Conservation (phyloP, 2,329 filamentous ascomycete genomes). For the Gremmenia infestans region DNA sequence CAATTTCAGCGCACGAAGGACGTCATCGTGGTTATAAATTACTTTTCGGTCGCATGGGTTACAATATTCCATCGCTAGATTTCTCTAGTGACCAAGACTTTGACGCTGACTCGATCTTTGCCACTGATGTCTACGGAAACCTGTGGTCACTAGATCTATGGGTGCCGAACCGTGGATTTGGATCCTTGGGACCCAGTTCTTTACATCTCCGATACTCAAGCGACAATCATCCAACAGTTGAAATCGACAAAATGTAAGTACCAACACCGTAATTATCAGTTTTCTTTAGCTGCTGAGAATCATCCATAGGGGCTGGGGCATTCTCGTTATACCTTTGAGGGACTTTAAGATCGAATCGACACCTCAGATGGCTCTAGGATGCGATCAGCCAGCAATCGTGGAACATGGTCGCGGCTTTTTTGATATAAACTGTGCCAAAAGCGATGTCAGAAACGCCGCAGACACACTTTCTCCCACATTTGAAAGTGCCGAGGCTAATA, state of each 20-base stretch:
- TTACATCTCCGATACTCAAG: neutral
- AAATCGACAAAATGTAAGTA: no score
- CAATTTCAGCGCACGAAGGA: neutral
- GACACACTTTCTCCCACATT: no score
- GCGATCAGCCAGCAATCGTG: neutral
- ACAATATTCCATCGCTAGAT: slow-evolving; percentile 29
- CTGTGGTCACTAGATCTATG: slow-evolving; percentile 8
- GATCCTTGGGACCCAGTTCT: neutral
- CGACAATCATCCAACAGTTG: neutral
- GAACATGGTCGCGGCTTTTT: no score
- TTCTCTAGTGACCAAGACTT: slow-evolving; percentile 21
- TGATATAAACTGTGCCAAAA: neutral
- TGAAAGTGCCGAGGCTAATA: no score
- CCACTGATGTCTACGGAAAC: slow-evolving; percentile 25
- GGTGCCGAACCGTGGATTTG: neutral
- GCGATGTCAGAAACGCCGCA: no score
- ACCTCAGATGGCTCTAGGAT: slow-evolving; percentile 4
- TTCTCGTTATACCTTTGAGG: slow-evolving; percentile 20
- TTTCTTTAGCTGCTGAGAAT: no score
- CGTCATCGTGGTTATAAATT: slow-evolving; percentile 9
- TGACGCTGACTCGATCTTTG: slow-evolving; percentile 22
- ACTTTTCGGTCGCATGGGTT: slow-evolving; percentile 6
- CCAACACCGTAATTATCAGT: no score
- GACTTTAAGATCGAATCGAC: slow-evolving; percentile 15
- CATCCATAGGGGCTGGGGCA: slow-evolving; percentile 13